Evolutionary conservation across 768 basidiomycete species (phyloP).

Genomic region (Lactarius quietus): DNA sequence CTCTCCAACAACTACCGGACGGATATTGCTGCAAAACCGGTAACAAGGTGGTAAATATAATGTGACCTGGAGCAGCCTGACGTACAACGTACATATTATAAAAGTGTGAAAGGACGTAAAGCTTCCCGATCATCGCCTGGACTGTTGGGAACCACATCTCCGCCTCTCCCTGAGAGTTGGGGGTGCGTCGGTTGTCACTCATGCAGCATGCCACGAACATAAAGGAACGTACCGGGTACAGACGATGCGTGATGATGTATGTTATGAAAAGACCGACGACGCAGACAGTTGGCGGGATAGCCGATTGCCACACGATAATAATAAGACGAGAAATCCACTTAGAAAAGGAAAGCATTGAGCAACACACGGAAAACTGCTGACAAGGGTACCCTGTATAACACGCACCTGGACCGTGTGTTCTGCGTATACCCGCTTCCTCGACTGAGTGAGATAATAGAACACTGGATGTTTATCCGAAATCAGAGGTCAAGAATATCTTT

Average conservation of each 20-base stretch:
- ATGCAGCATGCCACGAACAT: background rate
- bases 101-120: conserved; percentile 5
- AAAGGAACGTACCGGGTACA: background rate
- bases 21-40: background rate
- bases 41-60: background rate
- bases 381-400: background rate
- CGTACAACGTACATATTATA: conserved; percentile 5
- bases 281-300: conserved; percentile 9
- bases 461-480: background rate
- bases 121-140: conserved; percentile 6
- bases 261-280: background rate
- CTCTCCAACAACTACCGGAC: background rate
- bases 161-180: background rate
- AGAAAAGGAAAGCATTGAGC: background rate
- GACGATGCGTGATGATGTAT: background rate
- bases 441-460: conserved; percentile 4
- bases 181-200: background rate
- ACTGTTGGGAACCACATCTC: conserved; percentile 10
- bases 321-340: conserved; percentile 5
- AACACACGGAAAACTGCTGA: background rate
- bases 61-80: background rate
- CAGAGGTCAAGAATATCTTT: background rate
- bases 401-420: conserved; percentile 7
- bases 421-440: background rate
- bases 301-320: conserved; percentile 10